phyloP scores from a whole-genome alignment of 1,284 basidiomycete genomes.

The Coniferiporia sulphurascens region DNA sequence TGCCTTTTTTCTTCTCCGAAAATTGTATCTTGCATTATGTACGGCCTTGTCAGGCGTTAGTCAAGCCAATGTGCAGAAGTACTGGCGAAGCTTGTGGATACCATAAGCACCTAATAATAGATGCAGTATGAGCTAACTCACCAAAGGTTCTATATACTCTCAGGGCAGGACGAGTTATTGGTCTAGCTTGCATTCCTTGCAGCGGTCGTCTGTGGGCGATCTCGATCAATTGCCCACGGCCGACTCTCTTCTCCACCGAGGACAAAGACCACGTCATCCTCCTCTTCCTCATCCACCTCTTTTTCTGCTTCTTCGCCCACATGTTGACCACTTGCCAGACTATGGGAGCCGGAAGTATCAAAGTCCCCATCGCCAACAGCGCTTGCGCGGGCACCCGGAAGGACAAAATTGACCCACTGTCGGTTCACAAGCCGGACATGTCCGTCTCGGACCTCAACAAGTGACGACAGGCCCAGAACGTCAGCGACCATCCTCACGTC shows the following conservation, averaged over 20 bases:
- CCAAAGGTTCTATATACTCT: neutral
- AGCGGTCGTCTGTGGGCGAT: neutral
- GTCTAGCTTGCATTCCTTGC: neutral
- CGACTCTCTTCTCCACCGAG: constrained; percentile 33
- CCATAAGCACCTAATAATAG: neutral
- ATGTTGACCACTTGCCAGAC: constrained; percentile 9
- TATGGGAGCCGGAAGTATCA: neutral
- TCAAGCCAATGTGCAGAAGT: neutral
- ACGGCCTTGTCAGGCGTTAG: neutral
- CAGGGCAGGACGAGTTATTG: neutral
- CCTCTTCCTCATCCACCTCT: constrained; percentile 44
- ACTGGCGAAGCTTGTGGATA: neutral
- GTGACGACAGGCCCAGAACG: constrained; percentile 59
- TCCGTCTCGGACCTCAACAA: constrained; percentile 69
- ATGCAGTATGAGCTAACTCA: neutral
- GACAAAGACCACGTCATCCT: constrained; percentile 50
- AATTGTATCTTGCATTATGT: neutral
- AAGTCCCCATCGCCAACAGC: constrained; percentile 28
- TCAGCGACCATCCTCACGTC: constrained; percentile 68
- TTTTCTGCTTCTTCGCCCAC: constrained; percentile 26
- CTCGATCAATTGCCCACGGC: constrained; percentile 27
- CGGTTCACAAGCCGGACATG: constrained; percentile 61
- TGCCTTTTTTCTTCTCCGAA: neutral
- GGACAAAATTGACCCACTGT: constrained; percentile 61
- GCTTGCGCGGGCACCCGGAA: constrained; percentile 62